These are phyloP conservation scores for Lindgomyces ingoldianus DNA, from an alignment of 495 filamentous ascomycete genomes.

Conservation along the genomic window DNA sequence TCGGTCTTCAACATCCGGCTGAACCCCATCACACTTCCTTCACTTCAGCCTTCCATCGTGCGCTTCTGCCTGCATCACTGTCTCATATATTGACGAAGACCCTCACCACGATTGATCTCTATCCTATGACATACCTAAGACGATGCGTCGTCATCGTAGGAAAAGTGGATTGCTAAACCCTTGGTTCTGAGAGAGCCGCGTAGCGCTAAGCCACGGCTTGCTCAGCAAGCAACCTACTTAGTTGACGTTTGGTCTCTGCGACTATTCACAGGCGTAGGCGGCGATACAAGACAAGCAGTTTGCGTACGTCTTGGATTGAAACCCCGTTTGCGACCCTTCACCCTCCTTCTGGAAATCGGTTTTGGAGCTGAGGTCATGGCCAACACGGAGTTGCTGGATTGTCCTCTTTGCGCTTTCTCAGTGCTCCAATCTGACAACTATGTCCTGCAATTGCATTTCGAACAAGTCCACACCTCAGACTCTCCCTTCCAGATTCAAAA, in stretches of 20 bases:
- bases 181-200: slow-evolving; percentile 5
- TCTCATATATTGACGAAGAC: not conserved
- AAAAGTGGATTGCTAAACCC: not conserved
- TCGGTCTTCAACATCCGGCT: not conserved
- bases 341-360: not conserved
- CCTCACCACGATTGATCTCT: not conserved
- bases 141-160: slow-evolving; percentile 15
- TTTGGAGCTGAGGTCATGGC: slow-evolving; percentile 7
- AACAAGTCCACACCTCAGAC: slow-evolving; percentile 55
- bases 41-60: not conserved
- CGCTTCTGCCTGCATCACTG: not conserved
- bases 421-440: slow-evolving; percentile 48
- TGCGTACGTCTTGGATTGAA: not conserved
- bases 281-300: not conserved
- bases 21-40: not conserved
- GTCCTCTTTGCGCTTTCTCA: slow-evolving; percentile 59
- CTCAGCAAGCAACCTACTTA: not conserved
- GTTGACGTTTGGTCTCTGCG: not conserved
- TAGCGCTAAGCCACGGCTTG: slow-evolving; percentile 15
- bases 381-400: slow-evolving; percentile 35
- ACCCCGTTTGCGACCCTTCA: slow-evolving; percentile 9
- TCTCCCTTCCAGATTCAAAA: slow-evolving; percentile 56
- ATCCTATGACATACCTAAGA: not conserved
- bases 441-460: slow-evolving; percentile 59
- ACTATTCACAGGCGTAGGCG: not conserved